phyloP scores from a whole-genome alignment of 2,329 filamentous ascomycete species.

The Magnaporthales sp. region DNA sequence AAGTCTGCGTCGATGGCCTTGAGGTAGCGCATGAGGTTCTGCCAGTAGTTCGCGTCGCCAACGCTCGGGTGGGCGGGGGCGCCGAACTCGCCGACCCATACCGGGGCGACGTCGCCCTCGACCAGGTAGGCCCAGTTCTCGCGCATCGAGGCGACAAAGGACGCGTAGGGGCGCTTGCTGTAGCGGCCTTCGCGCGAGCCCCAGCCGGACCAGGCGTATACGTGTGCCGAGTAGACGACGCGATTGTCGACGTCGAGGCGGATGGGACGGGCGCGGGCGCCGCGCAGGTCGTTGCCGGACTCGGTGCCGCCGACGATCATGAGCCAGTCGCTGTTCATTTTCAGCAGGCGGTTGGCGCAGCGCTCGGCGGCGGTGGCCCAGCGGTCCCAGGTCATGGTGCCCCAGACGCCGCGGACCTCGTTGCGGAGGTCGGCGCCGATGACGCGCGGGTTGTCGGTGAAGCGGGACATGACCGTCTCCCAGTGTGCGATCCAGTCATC shows the following conservation, averaged over 20 bases:
- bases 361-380: conserved; percentile 58
- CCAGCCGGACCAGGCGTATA: conserved; percentile 65
- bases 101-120: conserved; percentile 44
- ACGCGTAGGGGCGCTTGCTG: conserved; percentile 48
- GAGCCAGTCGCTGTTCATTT: conserved; percentile 54
- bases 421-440: conserved; percentile 61
- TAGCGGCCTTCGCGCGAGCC: conserved; percentile 52
- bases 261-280: conserved; percentile 46
- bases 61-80: conserved; percentile 42
- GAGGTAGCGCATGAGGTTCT: conserved; percentile 51
- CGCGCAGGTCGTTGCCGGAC: conserved; percentile 56
- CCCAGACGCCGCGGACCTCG: conserved; percentile 61
- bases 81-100: conserved; percentile 63
- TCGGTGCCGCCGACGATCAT: conserved; percentile 61
- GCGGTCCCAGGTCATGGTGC: conserved; percentile 56
- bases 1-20: conserved; percentile 52
- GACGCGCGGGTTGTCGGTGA: conserved; percentile 50
- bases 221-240: conserved; percentile 60
- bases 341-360: conserved; percentile 51
- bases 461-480: conserved; percentile 53
- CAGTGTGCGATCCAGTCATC: conserved; percentile 59
- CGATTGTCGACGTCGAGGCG: conserved; percentile 42
- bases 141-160: conserved; percentile 55
- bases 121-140: conserved; percentile 60
- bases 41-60: conserved; percentile 58